Evolutionary conservation across 176 grass and related monocot species (phyloP), one percentile per base, ranked within the genome.

Genomic region (Bonia amplexicaulis): DNA sequence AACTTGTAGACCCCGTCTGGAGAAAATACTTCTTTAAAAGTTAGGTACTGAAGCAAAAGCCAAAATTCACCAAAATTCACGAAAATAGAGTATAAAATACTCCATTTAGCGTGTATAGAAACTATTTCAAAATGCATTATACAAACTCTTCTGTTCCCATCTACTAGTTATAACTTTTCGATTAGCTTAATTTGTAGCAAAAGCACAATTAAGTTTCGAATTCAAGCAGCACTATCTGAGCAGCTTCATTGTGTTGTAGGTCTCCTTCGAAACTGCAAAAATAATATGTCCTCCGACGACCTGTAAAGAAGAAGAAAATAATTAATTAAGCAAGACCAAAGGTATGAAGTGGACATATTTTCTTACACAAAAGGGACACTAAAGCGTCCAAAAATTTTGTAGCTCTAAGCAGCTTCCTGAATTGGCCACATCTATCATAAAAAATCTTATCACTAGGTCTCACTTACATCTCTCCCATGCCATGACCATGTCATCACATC

Each of bases 361-460:
- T 31, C 75, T 42, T 75, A 16, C 74, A 60, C 11, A 73, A 78
- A 55, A 42, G 29, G 27, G 39, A n/a, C 62, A 80, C 22, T 31
- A 69, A 67, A 82, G 63, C 10, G 25, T 87, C 78, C 71, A 85
- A 71, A 71, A 76, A 19, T 14, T 26, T 22, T 60, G 58, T 74
- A 78, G 8, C 41, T 22, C 89, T 60, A 74, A 87, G 84, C 89
- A 90, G 60, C 84, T 90, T 90, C 89, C 80, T 83, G 12, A 44
- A 46, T 58, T 79, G 80, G 79, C 26, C 60, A 55, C 74, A 66
- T 89, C 86, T 7, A 74, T 68, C 70, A 61, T 23, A 53, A 70
- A 20, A 60, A 37, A 3, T 40, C 49, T 14, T 20, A 37, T 39
- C 80, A 79, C 74, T 73, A 61, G 75, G 68, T 78, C 67, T 78